Conservation (phyloP, 2,329 filamentous ascomycete genomes). For the Tolypocladium ovalisporum region DNA sequence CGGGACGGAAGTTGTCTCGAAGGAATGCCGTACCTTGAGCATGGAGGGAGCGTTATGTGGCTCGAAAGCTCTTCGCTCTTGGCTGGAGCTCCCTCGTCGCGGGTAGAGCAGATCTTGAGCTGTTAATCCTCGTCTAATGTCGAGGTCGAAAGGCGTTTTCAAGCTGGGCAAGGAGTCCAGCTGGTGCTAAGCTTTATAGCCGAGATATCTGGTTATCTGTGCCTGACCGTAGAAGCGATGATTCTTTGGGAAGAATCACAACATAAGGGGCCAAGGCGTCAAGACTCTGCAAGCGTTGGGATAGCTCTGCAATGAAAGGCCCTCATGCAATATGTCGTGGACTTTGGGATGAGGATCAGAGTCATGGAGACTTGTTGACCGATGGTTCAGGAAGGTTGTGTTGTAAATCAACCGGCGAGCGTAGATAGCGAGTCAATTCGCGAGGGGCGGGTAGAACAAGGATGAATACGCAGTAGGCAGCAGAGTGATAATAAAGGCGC, state of each 20-base stretch:
- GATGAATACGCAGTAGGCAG: background rate
- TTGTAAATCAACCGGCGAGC: background rate
- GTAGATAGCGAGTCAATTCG: background rate
- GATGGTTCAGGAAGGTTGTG: background rate
- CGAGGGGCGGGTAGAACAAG: background rate
- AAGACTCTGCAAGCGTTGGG: background rate
- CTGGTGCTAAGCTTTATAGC: background rate
- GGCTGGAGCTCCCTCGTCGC: conserved; percentile 4
- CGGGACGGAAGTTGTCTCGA: conserved; percentile 31
- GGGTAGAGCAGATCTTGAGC: background rate
- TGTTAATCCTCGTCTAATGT: too few relatives aligned
- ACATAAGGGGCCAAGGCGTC: background rate
- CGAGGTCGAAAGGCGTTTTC: background rate
- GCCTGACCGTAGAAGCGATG: background rate
- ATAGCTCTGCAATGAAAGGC: background rate
- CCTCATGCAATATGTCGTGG: background rate
- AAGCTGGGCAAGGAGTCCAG: background rate
- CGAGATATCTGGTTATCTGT: background rate
- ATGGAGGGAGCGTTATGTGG: conserved; percentile 31
- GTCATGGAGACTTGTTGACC: background rate
- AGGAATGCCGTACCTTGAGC: conserved; percentile 36
- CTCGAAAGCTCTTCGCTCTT: conserved; percentile 38
- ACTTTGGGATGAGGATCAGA: background rate
- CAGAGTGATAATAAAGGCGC: conserved; percentile 2
- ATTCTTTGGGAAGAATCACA: background rate